Conservation (phyloP, 805 yeast species). For the Yamadazyma akitaensis region DNA sequence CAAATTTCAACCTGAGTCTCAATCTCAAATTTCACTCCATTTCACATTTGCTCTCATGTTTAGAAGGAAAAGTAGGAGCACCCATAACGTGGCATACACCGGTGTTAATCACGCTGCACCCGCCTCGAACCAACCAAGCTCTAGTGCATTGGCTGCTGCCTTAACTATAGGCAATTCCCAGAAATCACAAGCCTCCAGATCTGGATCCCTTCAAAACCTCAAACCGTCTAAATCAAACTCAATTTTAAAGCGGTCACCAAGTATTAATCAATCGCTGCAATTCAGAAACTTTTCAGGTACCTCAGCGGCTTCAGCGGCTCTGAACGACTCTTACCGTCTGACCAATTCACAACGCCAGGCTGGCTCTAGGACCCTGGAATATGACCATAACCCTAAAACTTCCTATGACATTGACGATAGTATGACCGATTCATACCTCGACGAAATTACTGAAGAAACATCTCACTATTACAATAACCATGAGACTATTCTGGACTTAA, state of each 20-base stretch:
- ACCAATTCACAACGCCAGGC: neutral
- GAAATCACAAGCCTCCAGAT: slow-evolving; percentile 8
- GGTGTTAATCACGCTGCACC: slow-evolving; percentile 40
- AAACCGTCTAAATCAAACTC: slow-evolving; percentile 10
- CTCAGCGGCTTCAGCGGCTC: neutral
- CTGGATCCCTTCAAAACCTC: slow-evolving; percentile 1
- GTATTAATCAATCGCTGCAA: neutral
- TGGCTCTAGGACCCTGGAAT: too few species aligned
- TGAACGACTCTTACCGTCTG: neutral
- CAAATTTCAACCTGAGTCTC: neutral
- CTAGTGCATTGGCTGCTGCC: slow-evolving; percentile 44
- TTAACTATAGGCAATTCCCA: slow-evolving; percentile 36
- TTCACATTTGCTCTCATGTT: slow-evolving; percentile 17
- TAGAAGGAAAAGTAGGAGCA: slow-evolving; percentile 31
- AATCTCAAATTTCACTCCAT: neutral
- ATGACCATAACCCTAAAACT: neutral
- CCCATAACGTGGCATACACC: slow-evolving; percentile 36
- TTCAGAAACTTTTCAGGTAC: slow-evolving; percentile 3
- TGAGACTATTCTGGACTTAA: slow-evolving; percentile 33
- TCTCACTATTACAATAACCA: slow-evolving; percentile 27
- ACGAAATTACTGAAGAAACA: slow-evolving; percentile 29
- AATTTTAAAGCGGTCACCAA: slow-evolving; percentile 14
- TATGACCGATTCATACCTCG: slow-evolving; percentile 29
- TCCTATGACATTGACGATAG: slow-evolving; percentile 27
- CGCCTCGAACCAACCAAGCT: slow-evolving; percentile 31